Evolutionary conservation across 805 yeast species (phyloP).

Genomic region (Candida golubevii): DNA sequence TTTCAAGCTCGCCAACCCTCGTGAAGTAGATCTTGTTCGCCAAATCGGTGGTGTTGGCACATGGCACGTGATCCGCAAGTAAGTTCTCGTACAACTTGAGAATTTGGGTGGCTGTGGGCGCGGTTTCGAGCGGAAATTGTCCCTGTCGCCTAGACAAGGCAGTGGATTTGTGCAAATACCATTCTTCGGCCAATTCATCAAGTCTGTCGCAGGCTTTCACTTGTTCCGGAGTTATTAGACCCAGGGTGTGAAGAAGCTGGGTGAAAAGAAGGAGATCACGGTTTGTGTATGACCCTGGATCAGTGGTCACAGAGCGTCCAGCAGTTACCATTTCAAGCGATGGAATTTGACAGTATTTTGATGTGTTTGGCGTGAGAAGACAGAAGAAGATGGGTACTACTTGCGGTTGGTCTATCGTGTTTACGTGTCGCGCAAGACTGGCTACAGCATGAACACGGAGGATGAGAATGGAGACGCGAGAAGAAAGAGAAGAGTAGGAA

Average conservation of each 20-base stretch:
- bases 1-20: conserved; percentile 31
- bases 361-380: no score
- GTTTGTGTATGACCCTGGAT: conserved; percentile 17
- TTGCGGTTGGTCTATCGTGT: no score
- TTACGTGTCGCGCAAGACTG: no score
- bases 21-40: conserved; percentile 33
- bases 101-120: conserved; percentile 20
- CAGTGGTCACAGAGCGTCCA: conserved; percentile 8
- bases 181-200: conserved; percentile 21
- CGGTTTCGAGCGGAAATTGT: conserved; percentile 12
- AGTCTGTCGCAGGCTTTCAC: conserved; percentile 18
- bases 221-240: conserved; percentile 23
- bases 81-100: conserved; percentile 24
- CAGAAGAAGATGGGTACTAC: no score
- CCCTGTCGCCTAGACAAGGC: conserved; percentile 20
- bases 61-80: conserved; percentile 21
- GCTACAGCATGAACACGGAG: no score
- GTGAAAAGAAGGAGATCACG: conserved; percentile 35
- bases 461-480: no score
- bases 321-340: background rate
- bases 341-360: background rate
- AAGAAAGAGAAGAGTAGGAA: no score
- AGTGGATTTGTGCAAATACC: conserved; percentile 30
- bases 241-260: conserved; percentile 35
- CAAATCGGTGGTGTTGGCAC: conserved; percentile 34